Conservation (phyloP, 2,329 filamentous ascomycete species). For the Fusarium buxicola region DNA sequence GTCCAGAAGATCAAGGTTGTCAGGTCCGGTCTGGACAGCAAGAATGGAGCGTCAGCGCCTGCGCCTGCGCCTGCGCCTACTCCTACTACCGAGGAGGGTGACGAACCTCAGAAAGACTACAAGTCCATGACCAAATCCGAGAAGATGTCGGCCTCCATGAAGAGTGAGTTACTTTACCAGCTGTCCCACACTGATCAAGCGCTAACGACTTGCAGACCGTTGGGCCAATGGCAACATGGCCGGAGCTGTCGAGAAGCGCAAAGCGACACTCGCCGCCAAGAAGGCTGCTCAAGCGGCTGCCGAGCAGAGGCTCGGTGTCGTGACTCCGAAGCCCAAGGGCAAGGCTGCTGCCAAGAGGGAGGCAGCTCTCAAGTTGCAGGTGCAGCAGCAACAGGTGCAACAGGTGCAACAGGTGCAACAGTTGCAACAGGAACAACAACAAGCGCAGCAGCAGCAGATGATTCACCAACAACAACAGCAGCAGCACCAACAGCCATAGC, state of each 20-base stretch:
- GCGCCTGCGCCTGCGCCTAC: conserved; percentile 4
- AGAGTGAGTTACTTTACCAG: conserved; percentile 58
- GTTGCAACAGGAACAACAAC: conserved; percentile 23
- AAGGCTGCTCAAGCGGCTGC: conserved; percentile 62
- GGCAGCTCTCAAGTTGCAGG: conserved; percentile 41
- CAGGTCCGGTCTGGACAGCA: conserved; percentile 43
- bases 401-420: conserved; percentile 30
- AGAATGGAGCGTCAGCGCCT: conserved; percentile 44
- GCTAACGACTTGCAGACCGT: conserved; percentile 58
- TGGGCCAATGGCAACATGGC: conserved; percentile 72
- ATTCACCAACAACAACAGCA: conserved; percentile 31
- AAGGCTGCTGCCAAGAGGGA: conserved; percentile 52
- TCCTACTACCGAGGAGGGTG: conserved; percentile 47
- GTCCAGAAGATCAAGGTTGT: conserved; percentile 55
- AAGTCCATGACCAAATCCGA: conserved; percentile 72
- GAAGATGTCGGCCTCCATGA: conserved; percentile 75
- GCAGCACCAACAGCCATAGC: conserved; percentile 18
- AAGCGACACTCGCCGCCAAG: conserved; percentile 69
- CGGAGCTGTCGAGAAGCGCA: conserved; percentile 69
- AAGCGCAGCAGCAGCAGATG: conserved; percentile 21
- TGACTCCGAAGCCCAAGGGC: conserved; percentile 54
- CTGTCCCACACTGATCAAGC: conserved; percentile 8
- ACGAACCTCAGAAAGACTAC: conserved; percentile 65
- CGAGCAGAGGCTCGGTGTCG: conserved; percentile 51
- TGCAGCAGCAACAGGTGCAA: conserved; percentile 35